phyloP scores from a whole-genome alignment of 257 asterid species.

The Haberlea rhodopensis region DNA sequence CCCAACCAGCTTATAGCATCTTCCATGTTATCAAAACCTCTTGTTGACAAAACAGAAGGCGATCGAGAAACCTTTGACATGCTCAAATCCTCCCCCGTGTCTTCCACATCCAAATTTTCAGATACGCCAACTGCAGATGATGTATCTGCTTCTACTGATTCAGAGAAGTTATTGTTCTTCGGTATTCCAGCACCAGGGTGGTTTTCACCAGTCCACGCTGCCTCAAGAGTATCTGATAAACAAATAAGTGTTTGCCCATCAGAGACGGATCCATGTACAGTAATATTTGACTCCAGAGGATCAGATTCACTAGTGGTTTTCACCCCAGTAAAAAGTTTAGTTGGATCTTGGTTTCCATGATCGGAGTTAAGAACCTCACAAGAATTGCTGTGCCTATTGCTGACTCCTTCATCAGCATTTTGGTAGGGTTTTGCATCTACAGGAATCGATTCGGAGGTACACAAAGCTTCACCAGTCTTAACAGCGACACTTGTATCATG shows the following conservation, averaged over 20 bases:
- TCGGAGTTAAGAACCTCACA: constrained; percentile 29
- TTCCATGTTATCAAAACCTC: constrained; percentile 50
- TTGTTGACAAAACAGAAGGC: constrained; percentile 41
- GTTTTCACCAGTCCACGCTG: constrained; percentile 90
- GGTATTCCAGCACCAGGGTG: constrained; percentile 33
- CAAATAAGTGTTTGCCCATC: constrained; percentile 64
- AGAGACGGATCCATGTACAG: constrained; percentile 51
- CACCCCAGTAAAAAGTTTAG: constrained; percentile 31
- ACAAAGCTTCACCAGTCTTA: constrained; percentile 24
- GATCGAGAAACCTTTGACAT: constrained; percentile 36
- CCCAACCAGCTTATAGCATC: constrained; percentile 67
- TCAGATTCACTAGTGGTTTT: constrained; percentile 39
- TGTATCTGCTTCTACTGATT: constrained; percentile 39
- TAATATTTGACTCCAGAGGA: constrained; percentile 40
- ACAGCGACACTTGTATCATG: constrained; percentile 32
- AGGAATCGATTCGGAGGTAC: constrained; percentile 30
- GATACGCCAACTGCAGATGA: constrained; percentile 36
- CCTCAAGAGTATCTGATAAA: constrained; percentile 81
- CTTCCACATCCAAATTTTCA: constrained; percentile 50
- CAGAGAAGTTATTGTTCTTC: constrained; percentile 38
- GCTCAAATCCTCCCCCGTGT: constrained; percentile 40
- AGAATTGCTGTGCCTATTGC: too few relatives aligned
- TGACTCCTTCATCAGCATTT: constrained; percentile 30
- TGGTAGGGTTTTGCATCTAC: constrained; percentile 37
- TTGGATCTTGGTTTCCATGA: constrained; percentile 29